These are phyloP conservation scores for Blepharisma japonicum DNA, from an alignment of 73 alveolate genomes.

Conservation along the genomic window DNA sequence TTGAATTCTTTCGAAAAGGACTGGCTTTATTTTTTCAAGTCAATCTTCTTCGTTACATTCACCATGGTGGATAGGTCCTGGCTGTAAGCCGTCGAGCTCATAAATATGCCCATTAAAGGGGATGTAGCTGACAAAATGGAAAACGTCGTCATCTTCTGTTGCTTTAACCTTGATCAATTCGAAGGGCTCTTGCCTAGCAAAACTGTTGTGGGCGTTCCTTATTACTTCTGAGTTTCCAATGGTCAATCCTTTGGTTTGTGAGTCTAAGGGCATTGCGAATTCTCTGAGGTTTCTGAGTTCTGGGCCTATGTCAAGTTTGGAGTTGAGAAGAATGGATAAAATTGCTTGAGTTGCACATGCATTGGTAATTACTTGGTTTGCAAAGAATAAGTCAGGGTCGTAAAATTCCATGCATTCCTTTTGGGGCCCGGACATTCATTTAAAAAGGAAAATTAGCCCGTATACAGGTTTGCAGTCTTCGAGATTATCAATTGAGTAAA, in stretches of 20 bases:
- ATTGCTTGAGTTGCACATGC: slow-evolving; percentile 98
- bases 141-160: slow-evolving; percentile 80
- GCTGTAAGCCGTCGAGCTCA: slow-evolving; percentile 93
- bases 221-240: slow-evolving; percentile 80
- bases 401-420: slow-evolving; percentile 67
- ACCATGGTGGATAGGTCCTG: slow-evolving; percentile 89
- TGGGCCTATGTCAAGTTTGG: slow-evolving; percentile 85
- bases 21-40: slow-evolving; percentile 61
- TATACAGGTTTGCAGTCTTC: slow-evolving; percentile 70
- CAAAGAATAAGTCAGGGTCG: slow-evolving; percentile 93
- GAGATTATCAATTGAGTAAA: slow-evolving; percentile 72
- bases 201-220: slow-evolving; percentile 82
- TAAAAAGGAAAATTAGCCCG: slow-evolving; percentile 89
- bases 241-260: slow-evolving; percentile 76
- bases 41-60: slow-evolving; percentile 77
- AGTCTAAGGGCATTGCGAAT: slow-evolving; percentile 70
- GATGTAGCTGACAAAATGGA: slow-evolving; percentile 87
- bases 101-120: slow-evolving; percentile 85
- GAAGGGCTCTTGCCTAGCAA: slow-evolving; percentile 90
- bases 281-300: slow-evolving; percentile 78
- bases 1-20: slow-evolving; percentile 52
- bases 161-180: slow-evolving; percentile 65
- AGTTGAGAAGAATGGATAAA: slow-evolving; percentile 76
- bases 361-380: slow-evolving; percentile 86
- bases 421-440: slow-evolving; percentile 65